Evolutionary conservation across 257 asterid species (phyloP), one percentile per base, ranked within the genome.

Genomic region (Echites panduratus): DNA sequence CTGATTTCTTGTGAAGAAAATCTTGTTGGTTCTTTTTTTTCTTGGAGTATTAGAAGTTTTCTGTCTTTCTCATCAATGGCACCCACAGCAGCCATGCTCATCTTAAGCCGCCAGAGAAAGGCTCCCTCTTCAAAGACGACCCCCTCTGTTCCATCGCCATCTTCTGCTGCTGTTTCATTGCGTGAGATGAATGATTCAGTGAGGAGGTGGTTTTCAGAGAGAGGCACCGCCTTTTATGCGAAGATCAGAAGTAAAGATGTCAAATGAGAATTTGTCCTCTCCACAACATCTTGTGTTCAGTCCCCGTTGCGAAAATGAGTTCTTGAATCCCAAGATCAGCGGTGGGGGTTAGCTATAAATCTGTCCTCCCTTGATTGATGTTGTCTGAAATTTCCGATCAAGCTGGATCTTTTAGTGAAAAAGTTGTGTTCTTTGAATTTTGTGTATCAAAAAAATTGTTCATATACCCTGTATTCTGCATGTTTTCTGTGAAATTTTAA

Each of bases 31-130:
- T 56, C 16, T 22, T 32, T 32, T 3, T 32, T 32, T 32, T 32
- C 38, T 32, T 14, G 27, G 20, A 27, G 52, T 20, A 11, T 20
- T 47, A 3, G 26, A 66, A 53, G 26, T 71, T 70, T 20, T 32
- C 38, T 32, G 38, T 32, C 3, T 53, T 35, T 49, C 52, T 29
- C 50, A 63, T 29, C 50, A 63, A 87, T 86, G 91, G 84, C 88
- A 63, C 92, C 88, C 2, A 87, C 85, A 52, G 90, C 90, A 64
- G 87, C 90, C 58, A 85, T 78, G 92, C 79, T 85, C 69, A 77
- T 85, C 44, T 72, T 85, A 29, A 20, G 78, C 75, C 84, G 71
- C 70, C 85, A 71, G 26, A 75, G 71, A 62, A 75, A 71, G 17
- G 45, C 72, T 8, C 56, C 58, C 6, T 35, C 79, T 8, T 14